Base-by-base conservation (phyloP, 768 basidiomycete genomes). In the Pleurotus ostreatus region DNA sequence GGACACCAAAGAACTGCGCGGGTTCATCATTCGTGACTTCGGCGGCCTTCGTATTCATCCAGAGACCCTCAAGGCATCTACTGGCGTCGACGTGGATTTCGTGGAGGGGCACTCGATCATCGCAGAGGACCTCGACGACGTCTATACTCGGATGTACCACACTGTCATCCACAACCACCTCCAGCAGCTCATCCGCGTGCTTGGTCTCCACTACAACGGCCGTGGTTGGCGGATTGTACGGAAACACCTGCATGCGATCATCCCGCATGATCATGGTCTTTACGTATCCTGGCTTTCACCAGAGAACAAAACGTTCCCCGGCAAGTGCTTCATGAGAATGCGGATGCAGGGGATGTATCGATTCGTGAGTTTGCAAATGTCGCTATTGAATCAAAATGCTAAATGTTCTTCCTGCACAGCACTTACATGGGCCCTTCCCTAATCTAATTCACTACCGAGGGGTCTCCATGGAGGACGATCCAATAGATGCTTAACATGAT, bases 251-350 rank as follows among this genome's bases (percentile, higher is more conserved):
- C 68, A 67, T 26, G 68, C 68, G 18, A 64, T 70, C 18, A 76
- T 84, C 46, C 81, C 83, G 5, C 62, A 58, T 44, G 72, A 73
- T 2, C 81, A 82, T 62, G 68, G 71, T 5, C 70, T 84, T 18
- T 73, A 77, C 57, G 63, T 65, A n/a, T 72, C 78, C 12, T 84
- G 81, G 82, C 67, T 82, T 49, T 72, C 75, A 11, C 72, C 75
- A 16, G 76, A 77, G 30, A 71, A 70, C 38, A 78, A 71, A 60
- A 80, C 76, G 5, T 62, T 83, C 37, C 75, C 77, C 11, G 79
- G 79, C 2, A 83, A 83, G 63, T 82, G 81, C 61, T 81, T 80
- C 63, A 69, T 84, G 66, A 74, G 81, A 20, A 83, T 83, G 81
- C 70, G 81, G 55, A 76, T 82, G 73, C 72, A 77, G 37, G 79